These are phyloP conservation scores for Prunus mume DNA, from an alignment of 306 rosid genomes.

Conservation along the genomic window DNA sequence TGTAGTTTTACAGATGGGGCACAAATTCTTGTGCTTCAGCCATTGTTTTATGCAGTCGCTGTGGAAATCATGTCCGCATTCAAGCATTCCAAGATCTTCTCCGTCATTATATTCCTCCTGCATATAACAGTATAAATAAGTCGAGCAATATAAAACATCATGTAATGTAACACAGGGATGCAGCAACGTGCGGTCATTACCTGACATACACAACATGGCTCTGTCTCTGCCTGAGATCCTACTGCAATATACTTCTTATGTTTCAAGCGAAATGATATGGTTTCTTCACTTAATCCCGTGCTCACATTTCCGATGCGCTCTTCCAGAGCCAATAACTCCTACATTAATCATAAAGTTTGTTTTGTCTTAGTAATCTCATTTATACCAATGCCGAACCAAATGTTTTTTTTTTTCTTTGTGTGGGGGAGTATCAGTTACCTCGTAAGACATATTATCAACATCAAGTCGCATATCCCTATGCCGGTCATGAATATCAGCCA, in stretches of 20 bases:
- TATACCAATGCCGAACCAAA: not conserved
- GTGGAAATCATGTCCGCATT: conserved; percentile 90
- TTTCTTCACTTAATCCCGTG: conserved; percentile 86
- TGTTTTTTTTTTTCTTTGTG: not conserved
- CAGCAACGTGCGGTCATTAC: conserved; percentile 30
- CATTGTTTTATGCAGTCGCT: conserved; percentile 70
- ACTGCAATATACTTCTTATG: conserved; percentile 43
- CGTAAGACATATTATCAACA: conserved; percentile 96
- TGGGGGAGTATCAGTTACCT: conserved; percentile 44
- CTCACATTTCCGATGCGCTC: conserved; percentile 95
- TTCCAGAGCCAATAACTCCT: conserved; percentile 94
- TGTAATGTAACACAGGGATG: not conserved
- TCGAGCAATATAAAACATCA: conserved; percentile 1
- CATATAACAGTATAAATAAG: conserved; percentile 9
- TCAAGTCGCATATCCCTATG: conserved; percentile 98
- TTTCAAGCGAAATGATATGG: conserved; percentile 48
- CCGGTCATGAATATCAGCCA: conserved; percentile 84
- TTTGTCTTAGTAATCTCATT: conserved; percentile 4
- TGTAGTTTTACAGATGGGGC: conserved; percentile 92
- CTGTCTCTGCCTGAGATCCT: conserved; percentile 53
- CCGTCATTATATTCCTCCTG: conserved; percentile 80
- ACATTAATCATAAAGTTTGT: conserved; percentile 8
- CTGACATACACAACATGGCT: conserved; percentile 97
- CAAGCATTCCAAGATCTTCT: conserved; percentile 65
- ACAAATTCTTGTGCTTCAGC: conserved; percentile 83